These are phyloP conservation scores for Botrytis fabae DNA, from an alignment of 2,329 filamentous ascomycete species.

Conservation along the genomic window DNA sequence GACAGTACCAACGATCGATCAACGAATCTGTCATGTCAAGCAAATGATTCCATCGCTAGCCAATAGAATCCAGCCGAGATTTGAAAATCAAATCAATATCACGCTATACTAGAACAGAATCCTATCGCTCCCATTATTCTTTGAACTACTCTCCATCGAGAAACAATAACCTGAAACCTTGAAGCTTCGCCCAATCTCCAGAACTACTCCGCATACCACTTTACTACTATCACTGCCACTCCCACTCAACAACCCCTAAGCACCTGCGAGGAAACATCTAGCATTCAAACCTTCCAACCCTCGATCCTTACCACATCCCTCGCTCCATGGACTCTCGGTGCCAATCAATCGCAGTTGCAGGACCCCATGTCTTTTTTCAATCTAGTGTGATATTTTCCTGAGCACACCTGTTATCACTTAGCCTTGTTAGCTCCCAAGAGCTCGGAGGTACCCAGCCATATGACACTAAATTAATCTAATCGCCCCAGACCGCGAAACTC, in stretches of 20 bases:
- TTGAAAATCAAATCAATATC: conserved; percentile 3
- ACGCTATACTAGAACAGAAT: conserved; percentile 8
- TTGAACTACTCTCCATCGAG: background rate
- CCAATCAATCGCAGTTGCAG: background rate
- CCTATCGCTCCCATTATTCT: background rate
- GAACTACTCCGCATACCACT: background rate
- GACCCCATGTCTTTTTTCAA: conserved; percentile 1
- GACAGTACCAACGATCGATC: background rate
- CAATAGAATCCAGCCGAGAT: background rate
- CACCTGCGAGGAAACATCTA: background rate
- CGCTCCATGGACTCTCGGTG: conserved; percentile 13
- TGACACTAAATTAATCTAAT: conserved; percentile 7
- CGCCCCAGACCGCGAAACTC: background rate
- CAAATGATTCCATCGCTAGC: background rate
- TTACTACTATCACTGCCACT: background rate
- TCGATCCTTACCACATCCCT: conserved; percentile 14
- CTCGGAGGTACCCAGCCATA: background rate
- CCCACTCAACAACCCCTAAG: background rate
- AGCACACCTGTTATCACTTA: background rate
- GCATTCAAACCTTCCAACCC: background rate
- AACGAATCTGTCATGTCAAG: conserved; percentile 2
- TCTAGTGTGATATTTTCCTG: background rate
- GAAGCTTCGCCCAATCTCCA: background rate
- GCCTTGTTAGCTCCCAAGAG: background rate
- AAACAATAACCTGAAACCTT: conserved; percentile 4